Conservation (phyloP, 2,329 filamentous ascomycete species). For the Ophiostoma novo-ulmi region DNA sequence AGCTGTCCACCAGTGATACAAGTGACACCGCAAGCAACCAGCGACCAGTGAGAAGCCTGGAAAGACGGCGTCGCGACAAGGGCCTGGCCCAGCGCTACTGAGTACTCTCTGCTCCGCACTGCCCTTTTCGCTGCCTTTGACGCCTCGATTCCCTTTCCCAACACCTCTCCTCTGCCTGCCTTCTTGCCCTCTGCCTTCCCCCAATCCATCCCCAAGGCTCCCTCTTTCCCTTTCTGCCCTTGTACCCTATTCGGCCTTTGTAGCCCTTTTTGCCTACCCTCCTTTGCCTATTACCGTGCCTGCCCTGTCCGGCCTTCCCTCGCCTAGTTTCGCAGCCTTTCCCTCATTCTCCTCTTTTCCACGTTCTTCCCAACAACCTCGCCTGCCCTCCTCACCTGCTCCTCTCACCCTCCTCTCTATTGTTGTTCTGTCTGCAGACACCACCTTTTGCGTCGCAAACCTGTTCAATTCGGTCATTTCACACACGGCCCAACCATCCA, state of each 20-base stretch:
- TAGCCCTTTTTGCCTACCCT: background rate
- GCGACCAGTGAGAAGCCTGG: background rate
- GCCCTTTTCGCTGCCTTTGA: background rate
- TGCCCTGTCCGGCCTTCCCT: conserved; percentile 11
- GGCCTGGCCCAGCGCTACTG: conserved; percentile 2
- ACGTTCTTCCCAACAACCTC: conserved; percentile 17
- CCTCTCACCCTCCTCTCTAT: background rate
- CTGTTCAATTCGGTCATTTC: background rate
- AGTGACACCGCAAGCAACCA: background rate
- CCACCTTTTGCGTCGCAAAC: background rate
- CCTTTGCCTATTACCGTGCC: background rate
- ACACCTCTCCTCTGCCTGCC: background rate
- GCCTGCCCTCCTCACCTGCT: background rate
- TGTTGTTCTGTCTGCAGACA: background rate
- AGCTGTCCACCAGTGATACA: background rate
- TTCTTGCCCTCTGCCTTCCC: background rate
- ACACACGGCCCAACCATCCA: background rate
- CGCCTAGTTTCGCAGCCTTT: conserved; percentile 17
- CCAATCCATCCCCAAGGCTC: conserved; percentile 10
- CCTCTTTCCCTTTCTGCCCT: conserved; percentile 3
- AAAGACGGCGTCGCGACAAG: conserved; percentile 2
- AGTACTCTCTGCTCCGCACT: background rate
- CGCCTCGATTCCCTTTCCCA: background rate
- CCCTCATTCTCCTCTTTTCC: conserved; percentile 18
- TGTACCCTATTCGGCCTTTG: background rate